Base-by-base conservation (phyloP, 805 yeast genomes). In the Phaffomyces antillensis region DNA sequence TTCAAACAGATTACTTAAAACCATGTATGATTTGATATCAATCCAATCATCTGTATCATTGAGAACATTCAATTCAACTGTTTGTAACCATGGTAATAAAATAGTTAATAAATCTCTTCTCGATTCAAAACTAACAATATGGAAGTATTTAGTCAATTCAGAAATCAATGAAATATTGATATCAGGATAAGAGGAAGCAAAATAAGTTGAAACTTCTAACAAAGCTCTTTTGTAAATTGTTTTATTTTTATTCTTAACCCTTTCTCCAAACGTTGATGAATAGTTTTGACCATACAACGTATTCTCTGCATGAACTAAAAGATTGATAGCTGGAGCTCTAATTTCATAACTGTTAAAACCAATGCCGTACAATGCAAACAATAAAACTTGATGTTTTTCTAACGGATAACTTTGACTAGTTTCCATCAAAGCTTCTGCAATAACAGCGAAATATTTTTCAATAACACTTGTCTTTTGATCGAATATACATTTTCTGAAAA, bases 11-110 rank as follows among this genome's bases (percentile, higher is more conserved):
- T 90, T 89, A 49, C 76, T 77, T 52, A 91, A 57, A 2, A 88
- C 87, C 95, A 90, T 87, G 41, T 73, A 68, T 4, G 75, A 60
- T 28, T 59, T 46, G 33, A 51, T 60, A 36, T 70, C 74, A n/a
- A 65, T 52, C 37, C 46, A 37, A 6, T 46, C 49, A 3, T 66
- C 73, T 23, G 69, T 69, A 9, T 71, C 71, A 7, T 50, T 52
- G 13, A 64, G 53, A 7, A 65, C 59, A 36, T 75, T 75, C 44
- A 91, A 68, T 38, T 83, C 86, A 37, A 90, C 81, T 3, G 82
- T 77, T 56, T 86, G 93, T n/a, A 90, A 78, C 97, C 98, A 93
- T 1, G 99, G 97, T 10, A 87, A 68, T 41, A 93, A 62, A 23
- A 90, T 81, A 0, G 93, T 80, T 45, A 91, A 65, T 12, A 91